A percentile compares a stretch with the other conserved stretches of the same genome.
These are phyloP conservation scores for Tanacetum coccineum DNA, from an alignment of 129 eudicot genomes.

Conservation along the genomic window DNA sequence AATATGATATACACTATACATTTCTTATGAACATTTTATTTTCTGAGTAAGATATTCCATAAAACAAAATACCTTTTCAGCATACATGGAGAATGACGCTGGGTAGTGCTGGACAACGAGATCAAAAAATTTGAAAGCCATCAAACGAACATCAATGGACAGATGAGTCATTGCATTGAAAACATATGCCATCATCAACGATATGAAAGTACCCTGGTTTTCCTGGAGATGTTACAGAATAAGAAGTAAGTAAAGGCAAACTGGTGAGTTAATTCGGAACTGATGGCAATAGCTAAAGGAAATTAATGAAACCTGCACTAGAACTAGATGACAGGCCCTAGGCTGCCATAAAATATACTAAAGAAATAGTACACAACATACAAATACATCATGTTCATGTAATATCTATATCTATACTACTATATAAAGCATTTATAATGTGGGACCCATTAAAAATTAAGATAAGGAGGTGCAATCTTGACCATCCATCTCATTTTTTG, in stretches of 20 bases:
- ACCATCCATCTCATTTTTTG: no score
- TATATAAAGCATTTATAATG: no score
- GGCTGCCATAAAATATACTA: background rate
- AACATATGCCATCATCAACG: conserved; percentile 83
- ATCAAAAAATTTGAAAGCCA: conserved; percentile 89
- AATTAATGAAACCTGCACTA: background rate
- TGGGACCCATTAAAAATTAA: no score
- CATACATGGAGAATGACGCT: conserved; percentile 63
- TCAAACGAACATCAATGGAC: conserved; percentile 75
- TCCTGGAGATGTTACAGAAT: conserved; percentile 51
- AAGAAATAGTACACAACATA: background rate
- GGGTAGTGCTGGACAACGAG: conserved; percentile 75
- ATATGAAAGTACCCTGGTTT: conserved; percentile 71
- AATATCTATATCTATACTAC: no score
- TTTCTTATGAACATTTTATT: background rate
- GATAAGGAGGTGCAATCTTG: no score
- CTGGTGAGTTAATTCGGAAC: background rate
- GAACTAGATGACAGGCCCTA: conserved; percentile 3
- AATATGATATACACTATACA: no score
- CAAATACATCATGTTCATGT: background rate
- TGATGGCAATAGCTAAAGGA: conserved; percentile 10
- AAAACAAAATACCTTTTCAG: conserved; percentile 66
- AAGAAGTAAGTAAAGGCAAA: conserved; percentile 7
- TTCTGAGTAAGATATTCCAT: background rate
- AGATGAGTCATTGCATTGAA: conserved; percentile 94